These are phyloP conservation scores for Coemansia sp. DNA, from an alignment of 192 early-diverging fungal genomes.

Conservation along the genomic window DNA sequence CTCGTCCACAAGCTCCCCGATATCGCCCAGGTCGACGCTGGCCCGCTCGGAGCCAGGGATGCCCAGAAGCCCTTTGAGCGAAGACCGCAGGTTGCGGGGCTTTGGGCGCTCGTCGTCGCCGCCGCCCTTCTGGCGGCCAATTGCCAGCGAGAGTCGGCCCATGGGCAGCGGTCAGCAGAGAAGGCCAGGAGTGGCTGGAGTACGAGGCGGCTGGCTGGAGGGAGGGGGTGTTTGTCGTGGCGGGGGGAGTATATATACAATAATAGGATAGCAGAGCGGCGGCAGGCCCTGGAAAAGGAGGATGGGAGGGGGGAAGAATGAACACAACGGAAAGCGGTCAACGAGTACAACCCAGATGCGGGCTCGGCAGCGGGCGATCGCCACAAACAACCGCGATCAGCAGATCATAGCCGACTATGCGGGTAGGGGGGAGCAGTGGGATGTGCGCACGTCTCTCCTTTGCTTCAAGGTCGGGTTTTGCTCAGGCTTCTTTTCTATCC, in stretches of 20 bases:
- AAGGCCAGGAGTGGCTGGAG: not conserved
- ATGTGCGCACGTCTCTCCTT: too few species aligned
- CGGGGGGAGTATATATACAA: not conserved
- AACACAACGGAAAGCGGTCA: too few species aligned
- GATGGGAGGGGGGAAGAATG: conserved; percentile 6
- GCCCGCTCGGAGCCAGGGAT: conserved; percentile 23
- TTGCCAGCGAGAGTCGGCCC: conserved; percentile 41
- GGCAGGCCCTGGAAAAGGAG: not conserved
- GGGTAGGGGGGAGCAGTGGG: too few species aligned
- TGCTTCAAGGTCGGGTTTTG: too few species aligned
- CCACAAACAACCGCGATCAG: not conserved
- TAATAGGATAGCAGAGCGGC: not conserved
- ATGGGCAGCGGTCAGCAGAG: conserved; percentile 2
- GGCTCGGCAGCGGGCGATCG: too few species aligned
- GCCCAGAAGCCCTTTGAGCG: conserved; percentile 38
- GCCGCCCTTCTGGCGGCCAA: conserved; percentile 33
- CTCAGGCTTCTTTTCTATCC: too few species aligned
- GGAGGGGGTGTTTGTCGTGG: not conserved
- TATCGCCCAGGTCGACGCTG: conserved; percentile 43
- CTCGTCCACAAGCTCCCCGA: not conserved
- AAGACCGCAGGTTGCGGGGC: conserved; percentile 29
- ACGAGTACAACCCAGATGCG: too few species aligned
- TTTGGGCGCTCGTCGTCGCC: conserved; percentile 18
- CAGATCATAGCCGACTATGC: not conserved
- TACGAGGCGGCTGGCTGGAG: too few species aligned